These are phyloP conservation scores for Fusarium abutilonis DNA, from an alignment of 2,329 filamentous ascomycete species.

Conservation along the genomic window DNA sequence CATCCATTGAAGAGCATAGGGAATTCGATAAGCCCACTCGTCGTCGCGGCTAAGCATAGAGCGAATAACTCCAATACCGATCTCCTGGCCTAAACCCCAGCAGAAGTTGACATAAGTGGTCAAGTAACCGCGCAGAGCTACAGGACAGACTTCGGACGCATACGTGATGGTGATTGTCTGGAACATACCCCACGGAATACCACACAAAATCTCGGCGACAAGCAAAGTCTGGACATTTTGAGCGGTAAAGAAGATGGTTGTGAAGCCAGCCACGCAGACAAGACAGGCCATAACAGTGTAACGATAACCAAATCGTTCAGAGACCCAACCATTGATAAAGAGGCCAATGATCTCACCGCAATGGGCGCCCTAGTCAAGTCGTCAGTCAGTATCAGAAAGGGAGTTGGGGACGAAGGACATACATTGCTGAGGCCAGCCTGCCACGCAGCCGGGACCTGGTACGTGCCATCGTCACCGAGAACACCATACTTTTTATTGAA, in stretches of 20 bases:
- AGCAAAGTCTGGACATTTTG: constrained; percentile 67
- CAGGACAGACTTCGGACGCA: constrained; percentile 76
- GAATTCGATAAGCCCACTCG: constrained; percentile 75
- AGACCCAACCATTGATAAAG: constrained; percentile 71
- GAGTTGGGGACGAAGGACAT: constrained; percentile 34
- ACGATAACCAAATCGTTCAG: constrained; percentile 74
- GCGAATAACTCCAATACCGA: constrained; percentile 78
- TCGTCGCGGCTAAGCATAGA: constrained; percentile 72
- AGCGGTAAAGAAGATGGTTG: constrained; percentile 72
- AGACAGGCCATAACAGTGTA: constrained; percentile 71
- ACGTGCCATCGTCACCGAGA: constrained; percentile 56
- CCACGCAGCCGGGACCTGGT: constrained; percentile 69
- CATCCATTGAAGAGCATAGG: constrained; percentile 81
- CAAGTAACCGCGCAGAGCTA: constrained; percentile 75
- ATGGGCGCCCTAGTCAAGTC: constrained; percentile 57
- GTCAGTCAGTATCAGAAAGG: constrained; percentile 26
- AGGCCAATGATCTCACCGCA: constrained; percentile 74
- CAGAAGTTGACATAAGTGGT: constrained; percentile 82
- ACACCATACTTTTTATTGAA: constrained; percentile 69
- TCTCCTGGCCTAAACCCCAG: constrained; percentile 79
- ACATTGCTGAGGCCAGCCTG: constrained; percentile 69
- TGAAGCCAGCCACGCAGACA: constrained; percentile 63
- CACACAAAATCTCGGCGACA: constrained; percentile 70
- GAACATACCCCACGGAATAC: constrained; percentile 70
- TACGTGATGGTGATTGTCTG: constrained; percentile 71